phyloP scores from a whole-genome alignment of 192 early-diverging fungal genomes.

The Pilaira anomala region DNA sequence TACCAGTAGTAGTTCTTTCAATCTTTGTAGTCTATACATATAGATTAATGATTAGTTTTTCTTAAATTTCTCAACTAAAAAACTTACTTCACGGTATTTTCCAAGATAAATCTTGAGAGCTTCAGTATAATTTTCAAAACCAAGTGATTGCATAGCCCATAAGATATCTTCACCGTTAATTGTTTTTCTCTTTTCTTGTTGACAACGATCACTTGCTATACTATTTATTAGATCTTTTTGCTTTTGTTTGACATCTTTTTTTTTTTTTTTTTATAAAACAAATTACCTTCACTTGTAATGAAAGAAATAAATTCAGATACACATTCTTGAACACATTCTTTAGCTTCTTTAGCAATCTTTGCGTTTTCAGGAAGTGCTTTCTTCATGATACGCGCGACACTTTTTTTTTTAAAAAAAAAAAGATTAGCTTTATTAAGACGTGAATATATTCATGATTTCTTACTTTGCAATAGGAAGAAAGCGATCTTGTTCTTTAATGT shows the following conservation, averaged over 20 bases:
- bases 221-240: slow-evolving; percentile 11
- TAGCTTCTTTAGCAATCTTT: slow-evolving; percentile 98
- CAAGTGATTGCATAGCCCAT: slow-evolving; percentile 96
- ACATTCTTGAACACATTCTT: slow-evolving; percentile 95
- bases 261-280: too few species aligned
- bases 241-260: too few species aligned
- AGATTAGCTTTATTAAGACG: background rate
- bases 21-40: slow-evolving; percentile 48
- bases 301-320: slow-evolving; percentile 99
- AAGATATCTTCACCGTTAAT: slow-evolving; percentile 98
- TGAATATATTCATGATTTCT: background rate
- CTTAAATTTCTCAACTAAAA: slow-evolving; percentile 22
- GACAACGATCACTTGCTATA: slow-evolving; percentile 89
- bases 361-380: slow-evolving; percentile 93
- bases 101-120: slow-evolving; percentile 83
- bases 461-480: slow-evolving; percentile 90
- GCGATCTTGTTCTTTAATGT: slow-evolving; percentile 92
- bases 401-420: slow-evolving; percentile 34
- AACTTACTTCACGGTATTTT: slow-evolving; percentile 85
- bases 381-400: slow-evolving; percentile 97
- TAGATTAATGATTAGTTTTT: background rate
- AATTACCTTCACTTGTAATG: slow-evolving; percentile 83
- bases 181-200: slow-evolving; percentile 94
- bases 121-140: slow-evolving; percentile 96
- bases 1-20: slow-evolving; percentile 43